Evolutionary conservation across 148 eudicot genomes (phyloP), one percentile per base, ranked within the genome.

Genomic region (Dysphania ambrosioides): DNA sequence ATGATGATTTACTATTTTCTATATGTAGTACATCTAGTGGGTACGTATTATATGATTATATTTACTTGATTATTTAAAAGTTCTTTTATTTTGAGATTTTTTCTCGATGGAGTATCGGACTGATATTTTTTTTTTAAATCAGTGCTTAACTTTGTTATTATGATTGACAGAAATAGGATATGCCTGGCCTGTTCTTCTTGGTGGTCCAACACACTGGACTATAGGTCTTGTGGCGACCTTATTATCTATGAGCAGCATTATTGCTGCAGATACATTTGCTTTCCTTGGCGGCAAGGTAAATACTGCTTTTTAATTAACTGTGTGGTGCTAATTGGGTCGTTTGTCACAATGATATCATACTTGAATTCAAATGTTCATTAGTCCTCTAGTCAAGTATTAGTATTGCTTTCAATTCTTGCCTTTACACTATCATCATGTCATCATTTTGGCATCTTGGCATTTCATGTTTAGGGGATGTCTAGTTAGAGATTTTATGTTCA

Each of bases 241-340:
- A 72, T 83, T 89, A 81, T 84, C 92, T 57, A 60, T 95, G 66
- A 88, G 99, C 83, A 90, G 97, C 81, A 88, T 95, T 66, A 89
- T 95, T 82, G 99, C 97, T 7, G 99, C 99, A 56, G 99, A 95
- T 83, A 95, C 99, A 41, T 92, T 2, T 87, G 96, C 99, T 67
- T 95, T 92, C 79, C 78, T 87, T 79, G 97, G 97, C 61, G 99
- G 99, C 75, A 95, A 92, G 96, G 99, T 90, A 83, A 24, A n/a
- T 77, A 59, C 26, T 72, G 16, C 57, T 81, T 71, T 66, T 16
- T 23, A 26, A 53, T 47, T 76, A 38, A 72, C 12, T 55, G 41
- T 6, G 66, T 24, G 13, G 49, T 66, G 36, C 30, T 27, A 53
- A 18, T 55, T 51, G 65, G 24, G 62, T 30, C 5, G 3, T 63